Evolutionary conservation across 2,329 filamentous ascomycete species (phyloP).

Genomic region (Fusarium chuoi): DNA sequence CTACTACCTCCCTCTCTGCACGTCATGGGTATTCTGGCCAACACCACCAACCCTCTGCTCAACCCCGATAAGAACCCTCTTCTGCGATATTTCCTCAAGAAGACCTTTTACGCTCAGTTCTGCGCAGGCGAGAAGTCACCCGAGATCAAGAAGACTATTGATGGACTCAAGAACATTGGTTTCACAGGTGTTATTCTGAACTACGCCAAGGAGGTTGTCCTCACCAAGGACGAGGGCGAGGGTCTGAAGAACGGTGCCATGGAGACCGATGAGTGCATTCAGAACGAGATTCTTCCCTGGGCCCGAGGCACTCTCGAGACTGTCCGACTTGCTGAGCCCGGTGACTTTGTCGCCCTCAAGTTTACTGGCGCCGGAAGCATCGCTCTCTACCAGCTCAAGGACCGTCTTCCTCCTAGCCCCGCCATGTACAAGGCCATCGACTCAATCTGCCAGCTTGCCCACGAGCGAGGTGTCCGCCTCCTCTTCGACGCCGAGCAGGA

Average conservation of each 20-base stretch:
- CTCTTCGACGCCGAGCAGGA: conserved; percentile 90
- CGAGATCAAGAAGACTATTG: conserved; percentile 75
- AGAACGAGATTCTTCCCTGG: conserved; percentile 76
- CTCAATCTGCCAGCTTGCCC: conserved; percentile 77
- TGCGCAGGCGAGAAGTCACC: conserved; percentile 80
- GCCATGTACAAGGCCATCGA: conserved; percentile 77
- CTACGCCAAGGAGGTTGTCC: conserved; percentile 84
- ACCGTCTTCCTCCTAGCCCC: conserved; percentile 69
- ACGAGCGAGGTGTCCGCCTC: conserved; percentile 74
- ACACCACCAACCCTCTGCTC: conserved; percentile 72
- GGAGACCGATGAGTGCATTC: conserved; percentile 60
- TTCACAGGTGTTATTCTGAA: conserved; percentile 86
- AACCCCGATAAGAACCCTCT: conserved; percentile 81
- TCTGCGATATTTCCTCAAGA: conserved; percentile 76
- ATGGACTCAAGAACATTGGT: conserved; percentile 75
- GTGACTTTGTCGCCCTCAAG: conserved; percentile 75
- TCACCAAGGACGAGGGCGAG: conserved; percentile 64
- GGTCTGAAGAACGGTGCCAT: conserved; percentile 58
- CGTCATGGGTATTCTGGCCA: conserved; percentile 74
- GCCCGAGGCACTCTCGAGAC: conserved; percentile 78
- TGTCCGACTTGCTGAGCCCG: conserved; percentile 70
- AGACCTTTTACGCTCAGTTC: conserved; percentile 91
- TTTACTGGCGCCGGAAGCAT: conserved; percentile 86
- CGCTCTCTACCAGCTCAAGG: conserved; percentile 73
- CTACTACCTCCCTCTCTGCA: conserved; percentile 77